These are phyloP conservation scores for Emmonsia crescens DNA, from an alignment of 2,329 filamentous ascomycete genomes.

Conservation along the genomic window DNA sequence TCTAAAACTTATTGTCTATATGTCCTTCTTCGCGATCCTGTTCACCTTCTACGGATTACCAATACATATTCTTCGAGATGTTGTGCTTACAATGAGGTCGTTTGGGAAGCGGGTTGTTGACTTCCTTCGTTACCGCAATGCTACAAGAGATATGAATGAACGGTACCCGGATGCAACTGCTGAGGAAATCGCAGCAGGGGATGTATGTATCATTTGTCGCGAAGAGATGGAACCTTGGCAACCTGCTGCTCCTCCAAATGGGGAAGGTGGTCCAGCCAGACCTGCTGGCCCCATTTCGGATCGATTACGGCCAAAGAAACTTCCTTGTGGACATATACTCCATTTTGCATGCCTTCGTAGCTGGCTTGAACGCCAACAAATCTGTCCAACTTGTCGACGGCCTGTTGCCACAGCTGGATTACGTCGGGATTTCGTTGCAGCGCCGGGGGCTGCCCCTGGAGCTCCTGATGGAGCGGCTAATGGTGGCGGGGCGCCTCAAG, in stretches of 20 bases:
- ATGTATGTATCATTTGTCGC: constrained; percentile 94
- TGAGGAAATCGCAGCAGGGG: constrained; percentile 74
- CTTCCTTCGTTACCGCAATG: constrained; percentile 79
- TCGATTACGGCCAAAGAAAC: constrained; percentile 79
- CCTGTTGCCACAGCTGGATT: constrained; percentile 53
- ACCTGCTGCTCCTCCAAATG: constrained; percentile 35
- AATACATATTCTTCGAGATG: constrained; percentile 90
- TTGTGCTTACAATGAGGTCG: constrained; percentile 86
- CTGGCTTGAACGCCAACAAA: constrained; percentile 95
- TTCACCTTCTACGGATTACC: constrained; percentile 90
- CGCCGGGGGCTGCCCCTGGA: constrained; percentile 2
- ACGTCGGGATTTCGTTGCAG: constrained; percentile 22
- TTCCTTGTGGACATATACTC: constrained; percentile 90
- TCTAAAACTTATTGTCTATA: constrained; percentile 78
- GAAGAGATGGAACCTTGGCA: constrained; percentile 87
- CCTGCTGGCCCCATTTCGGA: constrained; percentile 51
- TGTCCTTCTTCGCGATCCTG: constrained; percentile 86
- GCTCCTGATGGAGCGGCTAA: neutral
- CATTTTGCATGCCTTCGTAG: constrained; percentile 91
- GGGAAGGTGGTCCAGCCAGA: constrained; percentile 19
- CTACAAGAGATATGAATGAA: constrained; percentile 85
- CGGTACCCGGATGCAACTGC: constrained; percentile 80
- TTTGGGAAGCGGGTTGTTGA: constrained; percentile 85
- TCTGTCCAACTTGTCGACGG: constrained; percentile 85
- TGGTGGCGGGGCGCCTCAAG: constrained; percentile 12